A percentile compares a stretch with the other conserved stretches of the same genome.
These are phyloP conservation scores for Astrothelium subdiscretum DNA, from an alignment of 495 filamentous ascomycete species.

Conservation along the genomic window DNA sequence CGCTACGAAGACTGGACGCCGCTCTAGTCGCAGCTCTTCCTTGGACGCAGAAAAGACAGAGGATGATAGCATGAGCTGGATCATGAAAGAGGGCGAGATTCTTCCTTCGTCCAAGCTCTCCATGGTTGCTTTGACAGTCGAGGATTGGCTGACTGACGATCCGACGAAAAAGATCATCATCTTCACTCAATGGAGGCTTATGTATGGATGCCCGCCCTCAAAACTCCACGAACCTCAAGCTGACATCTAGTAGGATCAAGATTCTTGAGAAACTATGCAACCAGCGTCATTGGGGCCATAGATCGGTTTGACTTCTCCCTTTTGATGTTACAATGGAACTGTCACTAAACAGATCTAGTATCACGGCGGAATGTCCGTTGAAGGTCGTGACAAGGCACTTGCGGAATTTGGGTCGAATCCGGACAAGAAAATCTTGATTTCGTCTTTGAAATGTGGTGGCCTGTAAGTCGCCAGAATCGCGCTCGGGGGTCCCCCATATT, in stretches of 20 bases:
- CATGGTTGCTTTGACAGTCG: conserved; percentile 27
- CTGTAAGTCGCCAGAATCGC: conserved; percentile 9
- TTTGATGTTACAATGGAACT: background rate
- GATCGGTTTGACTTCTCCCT: background rate
- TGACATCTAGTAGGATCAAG: background rate
- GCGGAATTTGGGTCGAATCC: conserved; percentile 19
- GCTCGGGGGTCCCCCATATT: background rate
- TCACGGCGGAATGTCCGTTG: conserved; percentile 21
- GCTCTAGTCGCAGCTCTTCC: background rate
- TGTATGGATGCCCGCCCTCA: conserved; percentile 9
- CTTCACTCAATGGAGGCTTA: conserved; percentile 24
- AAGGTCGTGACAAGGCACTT: conserved; percentile 20
- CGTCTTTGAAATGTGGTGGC: conserved; percentile 27
- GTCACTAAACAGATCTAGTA: conserved; percentile 11
- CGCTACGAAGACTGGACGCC: background rate
- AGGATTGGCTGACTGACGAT: conserved; percentile 26
- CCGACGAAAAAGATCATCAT: conserved; percentile 29
- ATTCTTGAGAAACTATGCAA: conserved; percentile 24
- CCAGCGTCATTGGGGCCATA: background rate
- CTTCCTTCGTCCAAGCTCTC: conserved; percentile 28
- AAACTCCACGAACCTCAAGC: background rate
- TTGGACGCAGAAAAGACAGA: background rate
- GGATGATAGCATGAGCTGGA: conserved; percentile 20
- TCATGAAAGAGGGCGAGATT: conserved; percentile 21
- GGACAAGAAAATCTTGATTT: conserved; percentile 21